Percentiles rank a stretch among this genome's conserved stretches.
phyloP scores from a whole-genome alignment of 1,284 basidiomycete genomes.

The Pascua sp. region DNA sequence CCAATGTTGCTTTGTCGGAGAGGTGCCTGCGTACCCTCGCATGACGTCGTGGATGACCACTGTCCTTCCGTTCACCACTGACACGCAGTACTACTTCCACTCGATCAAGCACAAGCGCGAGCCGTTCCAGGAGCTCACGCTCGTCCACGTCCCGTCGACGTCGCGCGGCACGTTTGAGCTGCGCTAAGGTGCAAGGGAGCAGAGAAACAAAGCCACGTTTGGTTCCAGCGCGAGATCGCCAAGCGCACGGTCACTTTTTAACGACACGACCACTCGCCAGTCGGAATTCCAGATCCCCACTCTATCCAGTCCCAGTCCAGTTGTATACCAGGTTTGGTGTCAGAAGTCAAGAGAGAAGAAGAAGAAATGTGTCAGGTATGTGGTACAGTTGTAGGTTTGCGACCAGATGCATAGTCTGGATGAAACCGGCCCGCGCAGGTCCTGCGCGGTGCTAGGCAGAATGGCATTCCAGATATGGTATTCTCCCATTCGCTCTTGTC shows the following conservation, averaged over 20 bases:
- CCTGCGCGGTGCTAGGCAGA: too few species aligned
- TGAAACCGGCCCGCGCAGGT: too few species aligned
- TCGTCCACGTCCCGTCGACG: slow-evolving; percentile 48
- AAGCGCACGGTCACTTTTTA: too few species aligned
- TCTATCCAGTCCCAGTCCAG: background rate
- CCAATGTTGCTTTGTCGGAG: background rate
- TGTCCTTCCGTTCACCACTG: slow-evolving; percentile 28
- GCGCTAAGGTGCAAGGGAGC: slow-evolving; percentile 29
- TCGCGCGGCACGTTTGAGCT: slow-evolving; percentile 47
- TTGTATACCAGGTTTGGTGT: background rate
- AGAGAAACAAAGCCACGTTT: background rate
- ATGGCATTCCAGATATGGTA: too few species aligned
- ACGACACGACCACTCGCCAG: background rate
- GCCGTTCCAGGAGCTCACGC: slow-evolving; percentile 52
- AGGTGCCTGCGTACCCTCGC: background rate
- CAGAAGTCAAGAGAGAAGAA: too few species aligned
- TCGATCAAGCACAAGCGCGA: slow-evolving; percentile 50
- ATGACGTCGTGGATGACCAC: slow-evolving; percentile 1
- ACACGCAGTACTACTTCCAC: slow-evolving; percentile 88
- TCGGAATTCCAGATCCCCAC: background rate
- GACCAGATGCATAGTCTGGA: too few species aligned
- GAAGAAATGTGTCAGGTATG: too few species aligned
- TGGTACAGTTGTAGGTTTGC: too few species aligned
- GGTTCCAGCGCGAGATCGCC: background rate
- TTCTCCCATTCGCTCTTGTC: too few species aligned